These are phyloP conservation scores for Cladobotryum protrusum DNA, from an alignment of 2,329 filamentous ascomycete genomes.

Conservation along the genomic window DNA sequence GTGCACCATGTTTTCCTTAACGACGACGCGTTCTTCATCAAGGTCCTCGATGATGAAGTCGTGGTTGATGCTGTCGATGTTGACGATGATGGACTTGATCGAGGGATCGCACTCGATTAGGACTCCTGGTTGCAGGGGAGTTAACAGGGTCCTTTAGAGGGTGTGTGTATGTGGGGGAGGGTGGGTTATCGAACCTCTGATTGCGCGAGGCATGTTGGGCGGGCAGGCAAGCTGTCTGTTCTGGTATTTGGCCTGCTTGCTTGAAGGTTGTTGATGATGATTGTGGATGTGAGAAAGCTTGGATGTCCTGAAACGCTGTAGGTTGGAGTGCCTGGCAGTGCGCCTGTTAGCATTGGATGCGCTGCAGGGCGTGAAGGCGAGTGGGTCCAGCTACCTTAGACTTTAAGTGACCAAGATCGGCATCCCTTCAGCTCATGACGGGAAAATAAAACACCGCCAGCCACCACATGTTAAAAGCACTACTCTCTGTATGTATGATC, in stretches of 20 bases:
- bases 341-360: background rate
- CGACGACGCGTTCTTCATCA: slow-evolving; percentile 67
- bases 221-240: background rate
- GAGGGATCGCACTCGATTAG: slow-evolving; percentile 79
- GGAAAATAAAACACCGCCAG: too few species aligned
- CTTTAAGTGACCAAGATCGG: too few species aligned
- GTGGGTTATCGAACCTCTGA: slow-evolving; percentile 39
- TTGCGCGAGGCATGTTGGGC: slow-evolving; percentile 48
- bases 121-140: slow-evolving; percentile 44
- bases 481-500: too few species aligned
- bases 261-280: background rate
- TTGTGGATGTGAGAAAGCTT: too few species aligned
- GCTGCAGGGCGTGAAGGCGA: too few species aligned
- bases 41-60: slow-evolving; percentile 75
- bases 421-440: too few species aligned
- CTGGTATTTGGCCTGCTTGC: background rate
- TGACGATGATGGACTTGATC: slow-evolving; percentile 78
- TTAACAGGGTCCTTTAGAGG: slow-evolving; percentile 1
- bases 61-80: slow-evolving; percentile 64
- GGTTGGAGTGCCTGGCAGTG: slow-evolving; percentile 1
- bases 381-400: too few species aligned
- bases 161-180: background rate
- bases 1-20: slow-evolving; percentile 67
- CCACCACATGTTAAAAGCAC: too few species aligned
- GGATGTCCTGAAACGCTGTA: too few species aligned